Percentiles rank a stretch among this genome's conserved stretches.
Evolutionary conservation across 192 early-diverging fungal species (phyloP).

Genomic region (Ambispora gerdemannii): DNA sequence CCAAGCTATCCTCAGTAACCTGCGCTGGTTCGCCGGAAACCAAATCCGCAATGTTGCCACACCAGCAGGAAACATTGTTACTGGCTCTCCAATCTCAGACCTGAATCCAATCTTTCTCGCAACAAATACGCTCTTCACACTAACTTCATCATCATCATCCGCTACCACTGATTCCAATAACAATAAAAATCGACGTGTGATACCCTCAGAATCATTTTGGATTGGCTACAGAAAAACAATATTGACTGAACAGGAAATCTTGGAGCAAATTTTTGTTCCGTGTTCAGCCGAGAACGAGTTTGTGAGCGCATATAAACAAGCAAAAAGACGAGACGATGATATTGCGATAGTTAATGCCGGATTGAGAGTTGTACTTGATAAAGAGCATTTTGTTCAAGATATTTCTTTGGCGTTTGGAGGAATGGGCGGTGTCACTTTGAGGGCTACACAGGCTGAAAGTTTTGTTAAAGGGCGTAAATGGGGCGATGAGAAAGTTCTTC

Average conservation of each 20-base stretch:
- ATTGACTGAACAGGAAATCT: conserved; percentile 56
- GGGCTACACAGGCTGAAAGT: conserved; percentile 48
- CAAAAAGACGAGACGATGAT: conserved; percentile 84
- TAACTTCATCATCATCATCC: conserved; percentile 40
- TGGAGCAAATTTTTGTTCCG: conserved; percentile 67
- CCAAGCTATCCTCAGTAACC: conserved; percentile 66
- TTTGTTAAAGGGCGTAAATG: conserved; percentile 53
- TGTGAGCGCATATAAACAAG: conserved; percentile 78
- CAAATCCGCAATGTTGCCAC: conserved; percentile 87
- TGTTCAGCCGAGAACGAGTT: conserved; percentile 56
- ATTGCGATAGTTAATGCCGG: conserved; percentile 85
- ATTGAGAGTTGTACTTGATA: conserved; percentile 55
- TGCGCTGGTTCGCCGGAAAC: conserved; percentile 76
- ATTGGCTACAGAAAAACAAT: conserved; percentile 79
- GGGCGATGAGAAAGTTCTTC: conserved; percentile 50
- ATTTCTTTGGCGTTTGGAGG: conserved; percentile 76
- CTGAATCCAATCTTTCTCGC: conserved; percentile 84
- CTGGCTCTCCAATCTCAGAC: conserved; percentile 87
- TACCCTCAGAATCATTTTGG: conserved; percentile 74
- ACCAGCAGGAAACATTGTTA: conserved; percentile 81
- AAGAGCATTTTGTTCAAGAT: conserved; percentile 47
- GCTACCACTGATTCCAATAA: neutral
- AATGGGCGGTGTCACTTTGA: conserved; percentile 64
- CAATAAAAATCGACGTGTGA: conserved; percentile 34
- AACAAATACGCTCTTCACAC: conserved; percentile 51